Evolutionary conservation across 108 stramenopile species (phyloP).

Genomic region (Skeletonema tropicum): DNA sequence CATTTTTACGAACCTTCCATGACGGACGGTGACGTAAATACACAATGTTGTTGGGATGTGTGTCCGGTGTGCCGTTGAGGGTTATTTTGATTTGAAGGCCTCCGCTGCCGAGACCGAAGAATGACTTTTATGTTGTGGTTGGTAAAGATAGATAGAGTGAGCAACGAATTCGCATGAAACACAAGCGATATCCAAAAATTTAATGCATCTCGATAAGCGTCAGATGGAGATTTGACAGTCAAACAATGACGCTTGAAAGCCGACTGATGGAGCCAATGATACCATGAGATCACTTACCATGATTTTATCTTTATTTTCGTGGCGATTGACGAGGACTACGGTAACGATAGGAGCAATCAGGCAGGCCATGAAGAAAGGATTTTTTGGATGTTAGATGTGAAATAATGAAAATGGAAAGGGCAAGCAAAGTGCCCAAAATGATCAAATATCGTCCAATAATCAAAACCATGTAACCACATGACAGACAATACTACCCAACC

Average conservation of each 20-base stretch:
- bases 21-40: constrained; percentile 76
- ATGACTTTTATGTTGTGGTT: constrained; percentile 27
- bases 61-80: constrained; percentile 34
- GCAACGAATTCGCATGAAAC: not conserved
- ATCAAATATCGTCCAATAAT: too few relatives aligned
- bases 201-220: not conserved
- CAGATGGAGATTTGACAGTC: not conserved
- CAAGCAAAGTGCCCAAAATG: too few relatives aligned
- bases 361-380: too few relatives aligned
- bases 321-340: not conserved
- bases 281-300: not conserved
- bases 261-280: not conserved
- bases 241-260: not conserved
- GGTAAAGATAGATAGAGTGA: not conserved
- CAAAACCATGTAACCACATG: too few relatives aligned
- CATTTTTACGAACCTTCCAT: constrained; percentile 88
- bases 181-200: not conserved
- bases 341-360: not conserved
- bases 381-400: too few relatives aligned
- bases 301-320: not conserved
- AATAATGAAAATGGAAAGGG: too few relatives aligned
- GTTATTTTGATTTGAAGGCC: constrained; percentile 76
- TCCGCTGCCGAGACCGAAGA: constrained; percentile 59
- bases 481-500: too few relatives aligned
- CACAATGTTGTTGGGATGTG: constrained; percentile 40